phyloP scores from a whole-genome alignment of 257 asterid species.

The Jacaranda copaia region DNA sequence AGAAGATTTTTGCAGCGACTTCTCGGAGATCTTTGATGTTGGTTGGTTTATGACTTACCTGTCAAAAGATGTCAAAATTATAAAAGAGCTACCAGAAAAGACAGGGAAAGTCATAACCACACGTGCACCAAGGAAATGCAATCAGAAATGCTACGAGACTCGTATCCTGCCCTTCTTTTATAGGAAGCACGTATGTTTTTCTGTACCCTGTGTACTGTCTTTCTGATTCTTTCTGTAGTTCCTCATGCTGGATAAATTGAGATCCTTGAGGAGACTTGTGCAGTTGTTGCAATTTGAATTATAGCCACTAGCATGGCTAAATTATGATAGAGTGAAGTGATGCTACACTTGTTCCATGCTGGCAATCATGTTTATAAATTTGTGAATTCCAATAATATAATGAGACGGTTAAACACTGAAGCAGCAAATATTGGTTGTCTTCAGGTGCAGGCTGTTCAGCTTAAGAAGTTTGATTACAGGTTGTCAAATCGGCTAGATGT shows the following conservation, averaged over 20 bases:
- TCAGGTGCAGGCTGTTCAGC: constrained; percentile 77
- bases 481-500: constrained; percentile 60
- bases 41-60: constrained; percentile 61
- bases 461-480: constrained; percentile 79
- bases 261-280: neutral
- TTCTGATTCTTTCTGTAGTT: too few relatives aligned
- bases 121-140: constrained; percentile 79
- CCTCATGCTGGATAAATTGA: too few relatives aligned
- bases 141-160: constrained; percentile 59
- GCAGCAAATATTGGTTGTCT: neutral
- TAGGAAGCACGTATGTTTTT: constrained; percentile 60
- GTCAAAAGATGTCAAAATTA: constrained; percentile 58
- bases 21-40: constrained; percentile 76
- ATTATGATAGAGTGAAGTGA: too few relatives aligned
- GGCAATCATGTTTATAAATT: neutral
- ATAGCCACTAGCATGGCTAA: too few relatives aligned
- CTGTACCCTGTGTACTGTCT: neutral
- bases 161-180: constrained; percentile 64
- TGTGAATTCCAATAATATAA: neutral
- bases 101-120: constrained; percentile 55
- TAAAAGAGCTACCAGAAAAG: constrained; percentile 55
- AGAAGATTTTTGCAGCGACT: constrained; percentile 60
- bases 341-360: neutral
- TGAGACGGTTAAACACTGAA: constrained; percentile 22
- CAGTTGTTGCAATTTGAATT: too few relatives aligned